These are phyloP conservation scores for Fonsecaea pedrosoi DNA, from an alignment of 2,329 filamentous ascomycete genomes.

Conservation along the genomic window DNA sequence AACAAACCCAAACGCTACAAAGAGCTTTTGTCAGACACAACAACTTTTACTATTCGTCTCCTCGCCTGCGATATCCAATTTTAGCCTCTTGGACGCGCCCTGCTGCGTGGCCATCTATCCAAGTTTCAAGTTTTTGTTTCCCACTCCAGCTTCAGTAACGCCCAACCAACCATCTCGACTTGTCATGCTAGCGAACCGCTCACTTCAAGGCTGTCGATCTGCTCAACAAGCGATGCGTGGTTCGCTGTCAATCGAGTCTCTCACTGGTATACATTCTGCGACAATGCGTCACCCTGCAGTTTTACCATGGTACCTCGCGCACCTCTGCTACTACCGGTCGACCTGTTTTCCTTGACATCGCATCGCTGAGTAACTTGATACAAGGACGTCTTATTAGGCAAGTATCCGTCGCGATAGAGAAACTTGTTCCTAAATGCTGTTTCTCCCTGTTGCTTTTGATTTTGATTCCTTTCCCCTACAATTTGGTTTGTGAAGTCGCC, in stretches of 20 bases:
- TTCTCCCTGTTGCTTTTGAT: background rate
- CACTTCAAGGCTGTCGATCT: slow-evolving; percentile 12
- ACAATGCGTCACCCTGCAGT: slow-evolving; percentile 25
- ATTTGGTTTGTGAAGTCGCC: background rate
- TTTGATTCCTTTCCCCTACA: background rate
- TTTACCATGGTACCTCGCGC: slow-evolving; percentile 6
- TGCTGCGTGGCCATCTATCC: background rate
- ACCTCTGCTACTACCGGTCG: background rate
- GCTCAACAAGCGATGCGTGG: slow-evolving; percentile 1
- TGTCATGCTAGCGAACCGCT: slow-evolving; percentile 18
- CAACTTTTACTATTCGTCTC: background rate
- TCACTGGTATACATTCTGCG: background rate
- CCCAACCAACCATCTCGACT: slow-evolving; percentile 22
- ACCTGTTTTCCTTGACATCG: background rate
- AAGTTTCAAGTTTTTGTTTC: slow-evolving; percentile 18
- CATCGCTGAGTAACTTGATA: slow-evolving; percentile 1
- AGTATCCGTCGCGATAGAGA: slow-evolving; percentile 6
- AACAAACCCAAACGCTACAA: background rate
- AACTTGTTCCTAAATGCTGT: slow-evolving; percentile 4
- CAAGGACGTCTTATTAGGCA: slow-evolving; percentile 1
- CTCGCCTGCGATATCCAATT: background rate
- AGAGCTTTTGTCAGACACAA: background rate
- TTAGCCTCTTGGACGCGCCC: background rate
- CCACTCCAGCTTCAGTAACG: slow-evolving; percentile 5
- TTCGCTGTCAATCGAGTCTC: slow-evolving; percentile 7